Evolutionary conservation across 2,329 filamentous ascomycete genomes (phyloP).

Genomic region (Ambrosiella cleistominuta): DNA sequence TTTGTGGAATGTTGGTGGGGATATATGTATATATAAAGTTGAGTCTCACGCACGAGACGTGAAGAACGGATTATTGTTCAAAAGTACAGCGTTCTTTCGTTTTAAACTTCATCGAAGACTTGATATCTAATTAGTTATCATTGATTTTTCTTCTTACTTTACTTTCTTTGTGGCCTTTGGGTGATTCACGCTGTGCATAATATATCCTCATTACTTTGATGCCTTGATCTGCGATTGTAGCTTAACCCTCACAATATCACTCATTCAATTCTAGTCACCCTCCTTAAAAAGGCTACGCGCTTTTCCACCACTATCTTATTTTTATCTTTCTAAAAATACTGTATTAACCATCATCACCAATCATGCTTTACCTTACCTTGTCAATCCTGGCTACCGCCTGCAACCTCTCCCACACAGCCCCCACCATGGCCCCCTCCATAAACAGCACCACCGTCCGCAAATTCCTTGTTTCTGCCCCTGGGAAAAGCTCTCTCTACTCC

Average conservation of each 20-base stretch:
- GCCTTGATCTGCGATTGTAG: background rate
- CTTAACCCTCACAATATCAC: background rate
- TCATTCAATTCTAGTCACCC: background rate
- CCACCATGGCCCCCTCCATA: conserved; percentile 22
- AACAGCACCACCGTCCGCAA: conserved; percentile 14
- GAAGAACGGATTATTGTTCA: background rate
- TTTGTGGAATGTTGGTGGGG: background rate
- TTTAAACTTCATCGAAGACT: background rate
- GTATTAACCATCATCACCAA: background rate
- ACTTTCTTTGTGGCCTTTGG: background rate
- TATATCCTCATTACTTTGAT: background rate
- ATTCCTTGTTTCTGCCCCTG: conserved; percentile 26
- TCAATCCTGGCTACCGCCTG: background rate
- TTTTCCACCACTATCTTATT: background rate
- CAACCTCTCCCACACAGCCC: conserved; percentile 17
- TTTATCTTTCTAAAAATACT: conserved; percentile 4
- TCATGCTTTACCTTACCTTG: background rate
- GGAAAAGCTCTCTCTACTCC: conserved; percentile 26
- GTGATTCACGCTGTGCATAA: background rate
- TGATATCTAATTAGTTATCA: background rate
- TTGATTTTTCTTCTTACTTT: background rate
- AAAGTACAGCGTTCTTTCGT: background rate
- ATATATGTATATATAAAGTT: background rate
- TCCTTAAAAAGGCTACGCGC: background rate
- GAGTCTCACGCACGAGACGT: too few species aligned